These are phyloP conservation scores for Cladophialophora psammophila DNA, from an alignment of 2,329 filamentous ascomycete species.

Conservation along the genomic window DNA sequence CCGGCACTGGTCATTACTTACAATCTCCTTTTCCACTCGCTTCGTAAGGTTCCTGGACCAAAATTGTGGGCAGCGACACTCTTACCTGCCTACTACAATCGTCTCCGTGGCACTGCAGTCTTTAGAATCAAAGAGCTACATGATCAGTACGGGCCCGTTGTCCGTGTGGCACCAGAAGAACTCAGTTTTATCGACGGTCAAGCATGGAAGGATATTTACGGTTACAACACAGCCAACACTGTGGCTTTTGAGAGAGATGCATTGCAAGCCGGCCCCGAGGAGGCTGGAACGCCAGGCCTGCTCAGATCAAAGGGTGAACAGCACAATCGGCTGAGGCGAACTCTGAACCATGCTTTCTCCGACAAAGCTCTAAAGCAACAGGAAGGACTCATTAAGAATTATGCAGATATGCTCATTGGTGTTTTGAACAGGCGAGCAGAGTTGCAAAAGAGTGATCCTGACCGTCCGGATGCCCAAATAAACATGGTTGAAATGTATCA, in stretches of 20 bases:
- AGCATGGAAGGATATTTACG: slow-evolving; percentile 48
- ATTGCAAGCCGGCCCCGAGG: neutral
- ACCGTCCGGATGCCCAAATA: neutral
- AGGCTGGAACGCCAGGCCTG: slow-evolving; percentile 1
- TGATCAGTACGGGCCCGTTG: slow-evolving; percentile 39
- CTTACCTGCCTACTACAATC: slow-evolving; percentile 18
- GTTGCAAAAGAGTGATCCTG: slow-evolving; percentile 3
- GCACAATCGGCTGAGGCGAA: slow-evolving; percentile 43
- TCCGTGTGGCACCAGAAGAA: slow-evolving; percentile 50
- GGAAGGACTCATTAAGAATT: slow-evolving; percentile 40
- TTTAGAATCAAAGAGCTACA: slow-evolving; percentile 33
- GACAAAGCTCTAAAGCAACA: slow-evolving; percentile 53
- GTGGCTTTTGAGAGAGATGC: slow-evolving; percentile 1
- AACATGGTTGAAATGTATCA: slow-evolving; percentile 36
- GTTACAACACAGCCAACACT: slow-evolving; percentile 20
- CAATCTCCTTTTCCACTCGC: slow-evolving; percentile 38
- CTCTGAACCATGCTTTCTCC: slow-evolving; percentile 53
- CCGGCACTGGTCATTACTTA: slow-evolving; percentile 19
- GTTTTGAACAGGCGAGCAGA: neutral
- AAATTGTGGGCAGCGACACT: slow-evolving; percentile 44
- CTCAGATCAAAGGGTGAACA: slow-evolving; percentile 28
- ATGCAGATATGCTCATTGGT: slow-evolving; percentile 28
- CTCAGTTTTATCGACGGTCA: slow-evolving; percentile 46
- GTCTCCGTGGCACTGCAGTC: neutral
- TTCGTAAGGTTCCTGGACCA: slow-evolving; percentile 42